Evolutionary conservation across 192 early-diverging fungal genomes (phyloP), one percentile per base, ranked within the genome.

Genomic region (Linderina pennispora): DNA sequence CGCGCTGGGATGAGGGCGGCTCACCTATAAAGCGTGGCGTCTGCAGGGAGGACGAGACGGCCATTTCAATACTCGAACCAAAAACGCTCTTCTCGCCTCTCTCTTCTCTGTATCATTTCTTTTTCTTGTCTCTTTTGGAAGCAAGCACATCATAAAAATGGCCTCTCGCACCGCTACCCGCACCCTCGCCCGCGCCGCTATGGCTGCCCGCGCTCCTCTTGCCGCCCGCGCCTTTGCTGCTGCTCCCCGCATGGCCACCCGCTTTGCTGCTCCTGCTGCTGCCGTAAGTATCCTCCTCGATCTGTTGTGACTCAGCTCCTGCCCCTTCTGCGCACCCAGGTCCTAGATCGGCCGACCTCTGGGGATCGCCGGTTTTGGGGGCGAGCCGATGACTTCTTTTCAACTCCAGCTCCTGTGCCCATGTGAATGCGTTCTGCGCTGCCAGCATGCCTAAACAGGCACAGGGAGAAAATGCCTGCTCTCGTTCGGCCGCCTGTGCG

Each of bases 171-270:
- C 67, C 53, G 67, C 55, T 14, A 47, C 55, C 23, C 67, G 67
- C 48, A 31, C 67, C 40, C 34, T 71, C 43, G 67, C 67, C 23
- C 67, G 67, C 48, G 47, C 52, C 47, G 51, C 66, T 23, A 31
- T 57, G 45, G 60, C 60, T 53, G 60, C 55, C 36, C 67, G 67
- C 52, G 39, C 67, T 35, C 48, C 67, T 20, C 55, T 71, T 33
- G 67, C 60, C 23, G 15, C 52, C 35, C 67, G 67, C 48, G 40
- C 37, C 17, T 51, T 71, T 54, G 60, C 55, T 24, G 67, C 60
- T 34, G 67, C 67, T 41, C 67, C 67, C 57, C 67, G 55, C 55
- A 55, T 71, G 40, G 67, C 67, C 21, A 55, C 67, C 47, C 66
- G 66, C 51, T 32, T 36, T 13, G 50, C 50, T 28, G 47, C 59